These are phyloP conservation scores for Auricularia cornea DNA, from an alignment of 768 basidiomycete species.

Conservation along the genomic window DNA sequence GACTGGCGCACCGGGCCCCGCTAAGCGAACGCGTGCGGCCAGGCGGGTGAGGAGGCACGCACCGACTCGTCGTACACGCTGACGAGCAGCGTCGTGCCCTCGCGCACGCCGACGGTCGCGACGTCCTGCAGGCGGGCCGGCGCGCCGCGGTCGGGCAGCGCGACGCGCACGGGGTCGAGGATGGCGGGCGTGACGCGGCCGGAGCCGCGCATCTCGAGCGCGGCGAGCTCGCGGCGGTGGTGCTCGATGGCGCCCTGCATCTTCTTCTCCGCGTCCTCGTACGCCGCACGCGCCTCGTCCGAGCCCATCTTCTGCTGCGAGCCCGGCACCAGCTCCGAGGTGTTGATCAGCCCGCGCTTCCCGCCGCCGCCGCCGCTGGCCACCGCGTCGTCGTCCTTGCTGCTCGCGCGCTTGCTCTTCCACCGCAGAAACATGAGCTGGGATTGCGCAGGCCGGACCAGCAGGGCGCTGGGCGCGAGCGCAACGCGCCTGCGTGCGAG, in stretches of 20 bases:
- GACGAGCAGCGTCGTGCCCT: constrained; percentile 64
- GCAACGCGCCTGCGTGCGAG: no score
- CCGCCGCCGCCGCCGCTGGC: neutral
- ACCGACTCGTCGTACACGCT: constrained; percentile 77
- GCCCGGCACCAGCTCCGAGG: constrained; percentile 54
- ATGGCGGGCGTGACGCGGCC: constrained; percentile 71
- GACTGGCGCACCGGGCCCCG: no score
- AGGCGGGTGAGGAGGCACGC: constrained; percentile 20
- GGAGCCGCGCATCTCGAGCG: constrained; percentile 57
- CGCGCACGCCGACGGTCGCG: constrained; percentile 72
- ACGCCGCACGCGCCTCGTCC: constrained; percentile 48
- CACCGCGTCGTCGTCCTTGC: no score
- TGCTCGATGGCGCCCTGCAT: constrained; percentile 63
- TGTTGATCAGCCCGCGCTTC: constrained; percentile 14
- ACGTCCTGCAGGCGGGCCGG: constrained; percentile 48
- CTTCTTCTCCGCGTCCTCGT: constrained; percentile 49
- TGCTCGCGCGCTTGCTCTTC: neutral
- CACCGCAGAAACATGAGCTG: no score
- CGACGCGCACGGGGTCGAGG: constrained; percentile 59
- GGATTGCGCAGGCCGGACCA: neutral
- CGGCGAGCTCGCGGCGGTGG: constrained; percentile 71
- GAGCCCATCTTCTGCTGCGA: constrained; percentile 55
- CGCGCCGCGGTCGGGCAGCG: constrained; percentile 31
- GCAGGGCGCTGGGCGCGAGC: neutral
- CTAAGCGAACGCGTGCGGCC: no score